A percentile compares a stretch with the other conserved stretches of the same genome.
Evolutionary conservation across 2,329 filamentous ascomycete species (phyloP).

Genomic region (Alternaria panax): DNA sequence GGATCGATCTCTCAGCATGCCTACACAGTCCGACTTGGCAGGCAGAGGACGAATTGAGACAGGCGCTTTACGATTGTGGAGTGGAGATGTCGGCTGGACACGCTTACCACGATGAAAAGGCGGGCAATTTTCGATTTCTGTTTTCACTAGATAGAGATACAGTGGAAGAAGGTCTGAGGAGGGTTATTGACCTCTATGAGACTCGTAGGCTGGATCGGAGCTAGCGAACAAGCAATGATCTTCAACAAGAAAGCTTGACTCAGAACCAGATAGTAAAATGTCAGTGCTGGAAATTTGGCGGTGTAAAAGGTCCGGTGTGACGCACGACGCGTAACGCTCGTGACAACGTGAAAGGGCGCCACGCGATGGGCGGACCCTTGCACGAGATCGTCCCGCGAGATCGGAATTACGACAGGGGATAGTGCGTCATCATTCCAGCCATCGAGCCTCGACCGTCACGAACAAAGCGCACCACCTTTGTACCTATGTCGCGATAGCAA

Average conservation of each 20-base stretch:
- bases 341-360: conserved; percentile 23
- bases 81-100: conserved; percentile 37
- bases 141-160: conserved; percentile 48
- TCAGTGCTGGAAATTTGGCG: not conserved
- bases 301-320: not conserved
- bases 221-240: not conserved
- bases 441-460: conserved; percentile 1
- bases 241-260: not conserved
- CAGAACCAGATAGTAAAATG: not conserved
- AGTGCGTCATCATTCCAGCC: conserved; percentile 36
- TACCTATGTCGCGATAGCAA: conserved; percentile 6
- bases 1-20: conserved; percentile 55
- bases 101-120: conserved; percentile 44
- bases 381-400: conserved; percentile 30
- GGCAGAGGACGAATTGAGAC: conserved; percentile 36
- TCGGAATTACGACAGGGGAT: conserved; percentile 21
- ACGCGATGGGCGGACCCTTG: conserved; percentile 25
- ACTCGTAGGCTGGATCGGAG: not conserved
- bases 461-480: not conserved
- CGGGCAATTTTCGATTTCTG: conserved; percentile 55
- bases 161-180: conserved; percentile 47
- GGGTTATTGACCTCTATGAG: conserved; percentile 11
- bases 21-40: conserved; percentile 10
- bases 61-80: conserved; percentile 22
- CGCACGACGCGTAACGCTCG: conserved; percentile 8